Evolutionary conservation across 768 basidiomycete species (phyloP).

Genomic region (Rhodotorula kratochvilovae): DNA sequence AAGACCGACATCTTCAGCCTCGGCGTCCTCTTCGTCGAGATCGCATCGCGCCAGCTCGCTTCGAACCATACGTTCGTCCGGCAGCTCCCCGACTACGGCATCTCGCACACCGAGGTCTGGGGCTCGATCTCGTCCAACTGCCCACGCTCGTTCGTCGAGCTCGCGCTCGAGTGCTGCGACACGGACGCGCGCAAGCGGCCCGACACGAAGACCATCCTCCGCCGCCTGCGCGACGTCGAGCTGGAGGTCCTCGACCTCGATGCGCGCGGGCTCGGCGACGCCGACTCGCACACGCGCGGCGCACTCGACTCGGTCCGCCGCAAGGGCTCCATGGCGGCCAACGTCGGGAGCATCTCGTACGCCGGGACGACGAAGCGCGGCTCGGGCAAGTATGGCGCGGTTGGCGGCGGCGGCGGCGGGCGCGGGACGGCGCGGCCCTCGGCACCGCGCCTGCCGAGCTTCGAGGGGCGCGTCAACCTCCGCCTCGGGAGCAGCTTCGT

Average conservation of each 20-base stretch:
- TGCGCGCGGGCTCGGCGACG: conserved; percentile 13
- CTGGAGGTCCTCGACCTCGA: conserved; percentile 60
- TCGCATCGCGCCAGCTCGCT: conserved; percentile 75
- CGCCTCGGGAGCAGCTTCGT: background rate
- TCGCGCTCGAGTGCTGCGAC: conserved; percentile 72
- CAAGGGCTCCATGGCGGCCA: background rate
- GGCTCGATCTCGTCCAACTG: conserved; percentile 66
- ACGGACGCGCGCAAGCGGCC: conserved; percentile 67
- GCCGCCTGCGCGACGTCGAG: conserved; percentile 73
- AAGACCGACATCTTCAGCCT: conserved; percentile 62
- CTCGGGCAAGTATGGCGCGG: conserved; percentile 3
- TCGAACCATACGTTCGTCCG: conserved; percentile 64
- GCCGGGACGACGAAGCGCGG: conserved; percentile 33
- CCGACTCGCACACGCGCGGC: conserved; percentile 17
- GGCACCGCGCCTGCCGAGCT: conserved; percentile 16
- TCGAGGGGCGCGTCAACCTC: conserved; percentile 29
- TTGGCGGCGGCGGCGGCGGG: background rate
- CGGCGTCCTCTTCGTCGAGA: conserved; percentile 84
- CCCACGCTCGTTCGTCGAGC: conserved; percentile 68
- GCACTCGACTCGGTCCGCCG: background rate
- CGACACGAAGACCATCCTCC: conserved; percentile 70
- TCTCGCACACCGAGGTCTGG: conserved; percentile 70
- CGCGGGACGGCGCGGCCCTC: conserved; percentile 1
- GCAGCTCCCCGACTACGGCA: conserved; percentile 67
- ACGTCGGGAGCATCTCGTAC: conserved; percentile 39